A percentile compares a stretch with the other conserved stretches of the same genome.
These are phyloP conservation scores for Oenanthe sinensis DNA, from an alignment of 129 eudicot species.

Conservation along the genomic window DNA sequence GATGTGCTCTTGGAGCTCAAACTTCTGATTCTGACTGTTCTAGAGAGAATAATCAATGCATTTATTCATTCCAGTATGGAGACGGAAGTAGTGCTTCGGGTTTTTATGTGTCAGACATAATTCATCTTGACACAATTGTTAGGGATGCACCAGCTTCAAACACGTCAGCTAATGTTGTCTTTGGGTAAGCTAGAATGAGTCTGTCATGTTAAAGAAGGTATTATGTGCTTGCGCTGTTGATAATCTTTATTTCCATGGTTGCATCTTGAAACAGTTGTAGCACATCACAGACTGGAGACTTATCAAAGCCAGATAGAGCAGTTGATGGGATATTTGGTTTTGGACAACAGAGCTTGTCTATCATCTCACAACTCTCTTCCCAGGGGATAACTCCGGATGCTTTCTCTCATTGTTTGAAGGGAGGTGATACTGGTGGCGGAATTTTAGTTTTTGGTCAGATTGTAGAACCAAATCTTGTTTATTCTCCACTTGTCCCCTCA, in stretches of 20 bases:
- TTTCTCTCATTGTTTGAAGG: slow-evolving; percentile 86
- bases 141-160: slow-evolving; percentile 46
- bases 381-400: slow-evolving; percentile 71
- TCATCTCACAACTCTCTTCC: slow-evolving; percentile 77
- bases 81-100: slow-evolving; percentile 93
- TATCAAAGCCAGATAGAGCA: slow-evolving; percentile 72
- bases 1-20: slow-evolving; percentile 60
- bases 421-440: slow-evolving; percentile 77
- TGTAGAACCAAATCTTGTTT: slow-evolving; percentile 80
- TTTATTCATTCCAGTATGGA: slow-evolving; percentile 79
- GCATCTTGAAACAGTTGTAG: slow-evolving; percentile 64
- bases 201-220: slow-evolving; percentile 4
- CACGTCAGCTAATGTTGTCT: slow-evolving; percentile 61
- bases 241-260: slow-evolving; percentile 16
- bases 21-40: slow-evolving; percentile 58
- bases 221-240: background rate
- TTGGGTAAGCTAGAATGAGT: slow-evolving; percentile 50
- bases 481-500: slow-evolving; percentile 80
- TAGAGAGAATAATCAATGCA: slow-evolving; percentile 47
- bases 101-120: slow-evolving; percentile 60
- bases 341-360: slow-evolving; percentile 84
- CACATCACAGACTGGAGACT: slow-evolving; percentile 72
- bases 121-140: slow-evolving; percentile 61
- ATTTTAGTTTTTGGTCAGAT: slow-evolving; percentile 84
- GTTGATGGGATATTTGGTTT: slow-evolving; percentile 95